phyloP scores from a whole-genome alignment of 495 filamentous ascomycete species.

The Hypoxylon rickii region DNA sequence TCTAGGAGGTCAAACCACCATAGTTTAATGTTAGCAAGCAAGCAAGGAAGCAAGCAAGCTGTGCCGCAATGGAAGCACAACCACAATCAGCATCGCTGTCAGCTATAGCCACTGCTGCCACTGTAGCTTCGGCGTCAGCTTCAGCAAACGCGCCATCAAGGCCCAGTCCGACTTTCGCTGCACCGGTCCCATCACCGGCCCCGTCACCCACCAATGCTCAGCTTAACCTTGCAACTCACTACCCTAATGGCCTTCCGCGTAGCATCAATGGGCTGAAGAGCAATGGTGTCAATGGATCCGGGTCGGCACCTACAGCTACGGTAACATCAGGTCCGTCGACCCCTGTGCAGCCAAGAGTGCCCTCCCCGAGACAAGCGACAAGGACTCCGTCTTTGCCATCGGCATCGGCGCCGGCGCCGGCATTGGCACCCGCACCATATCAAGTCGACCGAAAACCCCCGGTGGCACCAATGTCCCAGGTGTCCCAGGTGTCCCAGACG shows the following conservation, averaged over 20 bases:
- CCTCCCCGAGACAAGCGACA: no score
- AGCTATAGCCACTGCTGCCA: not conserved
- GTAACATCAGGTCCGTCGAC: constrained; percentile 5
- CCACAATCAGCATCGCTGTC: not conserved
- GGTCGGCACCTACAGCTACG: not conserved
- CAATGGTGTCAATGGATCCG: constrained; percentile 4
- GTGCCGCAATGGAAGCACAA: constrained; percentile 24
- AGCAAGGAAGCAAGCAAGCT: not conserved
- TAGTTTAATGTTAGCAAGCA: constrained; percentile 11
- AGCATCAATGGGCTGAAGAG: constrained; percentile 28
- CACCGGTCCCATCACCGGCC: constrained; percentile 7
- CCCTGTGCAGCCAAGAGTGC: constrained; percentile 12
- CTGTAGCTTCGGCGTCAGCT: not conserved
- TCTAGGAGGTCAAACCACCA: no score
- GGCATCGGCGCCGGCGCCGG: constrained; percentile 2
- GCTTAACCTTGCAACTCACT: constrained; percentile 10
- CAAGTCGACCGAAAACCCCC: constrained; percentile 6
- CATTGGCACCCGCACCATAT: not conserved
- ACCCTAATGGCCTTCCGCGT: constrained; percentile 28
- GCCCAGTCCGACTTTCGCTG: not conserved
- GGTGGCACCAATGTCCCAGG: constrained; percentile 12
- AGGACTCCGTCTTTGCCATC: not conserved
- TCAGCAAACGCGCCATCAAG: not conserved
- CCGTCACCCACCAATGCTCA: constrained; percentile 9
- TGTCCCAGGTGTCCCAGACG: not conserved